Evolutionary conservation across 768 basidiomycete genomes (phyloP), one percentile per base, ranked within the genome.

Genomic region (Leccinellum luteum): DNA sequence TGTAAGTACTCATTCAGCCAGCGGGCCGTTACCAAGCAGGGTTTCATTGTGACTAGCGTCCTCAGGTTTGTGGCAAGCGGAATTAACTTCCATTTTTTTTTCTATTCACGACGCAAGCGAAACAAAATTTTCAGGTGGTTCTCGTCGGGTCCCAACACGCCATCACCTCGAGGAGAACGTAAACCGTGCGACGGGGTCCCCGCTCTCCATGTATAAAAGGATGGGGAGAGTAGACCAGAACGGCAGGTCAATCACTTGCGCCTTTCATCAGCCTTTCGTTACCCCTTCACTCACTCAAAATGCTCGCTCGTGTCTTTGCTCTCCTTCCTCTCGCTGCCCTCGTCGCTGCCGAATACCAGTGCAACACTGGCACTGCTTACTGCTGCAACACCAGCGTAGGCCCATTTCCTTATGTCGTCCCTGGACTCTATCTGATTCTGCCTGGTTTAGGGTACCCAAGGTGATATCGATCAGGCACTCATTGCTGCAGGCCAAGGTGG

Each of bases 241-340:
- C 3, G 4, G 17, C 4, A 38, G 38, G 38, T 38, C n/a, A n/a
- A 17, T 38, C 9, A 38, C 38, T 38, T 38, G 17, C n/a, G 38
- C n/a, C 27, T 48, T 17, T 55, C 25, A 23, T 30, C 32, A 31
- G 19, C n/a, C 1, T 8, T 13, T 27, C 9, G 3, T 28, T 9
- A 14, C 30, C 30, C 38, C n/a, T n/a, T 9, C 4, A 3, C 3
- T 38, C n/a, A 3, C 25, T 28, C 25, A 25, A 1, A 15, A 66
- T 66, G 65, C 55, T 68, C 25, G 54, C 66, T 54, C 65, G 60
- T 6, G 8, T 65, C 54, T 17, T 64, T 10, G 54, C 67, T 43
- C 49, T 69, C 25, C 21, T 61, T 2, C 61, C 60, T 17, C 30
- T 69, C 4, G 68, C 58, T 52, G 47, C 61, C 23, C 43, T 65